phyloP scores from a whole-genome alignment of 495 filamentous ascomycete species.

The Immersiella caudata region DNA sequence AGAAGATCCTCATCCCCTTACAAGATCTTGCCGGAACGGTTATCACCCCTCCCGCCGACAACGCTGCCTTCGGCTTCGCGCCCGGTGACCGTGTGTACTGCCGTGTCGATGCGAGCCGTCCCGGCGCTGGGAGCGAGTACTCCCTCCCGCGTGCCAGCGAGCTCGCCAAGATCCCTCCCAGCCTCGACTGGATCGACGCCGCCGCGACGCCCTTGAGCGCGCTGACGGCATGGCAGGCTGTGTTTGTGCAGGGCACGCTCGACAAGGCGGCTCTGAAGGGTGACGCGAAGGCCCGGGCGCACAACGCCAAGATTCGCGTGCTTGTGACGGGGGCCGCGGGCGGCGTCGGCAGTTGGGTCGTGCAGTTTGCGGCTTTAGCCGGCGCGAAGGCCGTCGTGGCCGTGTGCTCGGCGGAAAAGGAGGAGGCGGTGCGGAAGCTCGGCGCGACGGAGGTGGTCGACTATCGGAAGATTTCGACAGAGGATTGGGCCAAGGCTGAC shows the following conservation, averaged over 20 bases:
- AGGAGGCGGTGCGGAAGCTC: constrained; percentile 55
- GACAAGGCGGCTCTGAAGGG: constrained; percentile 30
- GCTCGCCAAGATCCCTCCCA: constrained; percentile 51
- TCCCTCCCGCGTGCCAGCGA: constrained; percentile 39
- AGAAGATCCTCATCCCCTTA: constrained; percentile 54
- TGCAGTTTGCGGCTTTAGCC: constrained; percentile 55
- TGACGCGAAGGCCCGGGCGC: constrained; percentile 46
- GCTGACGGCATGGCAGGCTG: constrained; percentile 63
- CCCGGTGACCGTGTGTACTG: constrained; percentile 65
- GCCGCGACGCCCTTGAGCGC: constrained; percentile 62
- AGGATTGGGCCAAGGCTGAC: constrained; percentile 51
- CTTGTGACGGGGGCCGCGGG: constrained; percentile 71
- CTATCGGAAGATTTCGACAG: constrained; percentile 56
- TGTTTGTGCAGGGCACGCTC: constrained; percentile 49
- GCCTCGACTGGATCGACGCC: constrained; percentile 56
- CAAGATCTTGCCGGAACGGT: constrained; percentile 54
- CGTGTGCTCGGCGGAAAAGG: constrained; percentile 61
- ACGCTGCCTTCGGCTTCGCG: constrained; percentile 51
- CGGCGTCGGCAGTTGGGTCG: constrained; percentile 59
- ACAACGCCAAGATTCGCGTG: constrained; percentile 57
- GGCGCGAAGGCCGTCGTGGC: constrained; percentile 61
- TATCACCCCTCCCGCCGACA: constrained; percentile 38
- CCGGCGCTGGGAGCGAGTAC: constrained; percentile 63
- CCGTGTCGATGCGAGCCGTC: constrained; percentile 43
- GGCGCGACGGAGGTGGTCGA: constrained; percentile 73